These are phyloP conservation scores for Neonectria hederae DNA, from an alignment of 2,329 filamentous ascomycete genomes.

Conservation along the genomic window DNA sequence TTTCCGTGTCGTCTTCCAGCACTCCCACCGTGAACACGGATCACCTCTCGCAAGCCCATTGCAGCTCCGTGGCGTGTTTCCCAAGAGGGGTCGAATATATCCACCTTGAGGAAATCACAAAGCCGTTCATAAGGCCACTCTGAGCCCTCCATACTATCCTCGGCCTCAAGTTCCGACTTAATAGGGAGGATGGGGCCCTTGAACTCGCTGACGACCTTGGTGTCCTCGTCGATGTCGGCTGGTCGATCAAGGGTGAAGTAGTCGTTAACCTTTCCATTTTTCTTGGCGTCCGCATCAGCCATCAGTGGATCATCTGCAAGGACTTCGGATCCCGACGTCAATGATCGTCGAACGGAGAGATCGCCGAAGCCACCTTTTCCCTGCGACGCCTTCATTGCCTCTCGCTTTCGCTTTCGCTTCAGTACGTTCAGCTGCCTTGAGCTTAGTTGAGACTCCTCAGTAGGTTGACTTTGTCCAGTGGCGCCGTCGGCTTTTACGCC, in stretches of 20 bases:
- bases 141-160: conserved; percentile 77
- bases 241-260: conserved; percentile 91
- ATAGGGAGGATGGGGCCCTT: conserved; percentile 84
- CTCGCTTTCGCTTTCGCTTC: conserved; percentile 92
- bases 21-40: conserved; percentile 89
- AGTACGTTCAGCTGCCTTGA: conserved; percentile 93
- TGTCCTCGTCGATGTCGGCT: conserved; percentile 83
- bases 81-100: conserved; percentile 94
- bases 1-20: conserved; percentile 82
- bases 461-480: conserved; percentile 51
- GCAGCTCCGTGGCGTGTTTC: conserved; percentile 96
- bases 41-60: conserved; percentile 90
- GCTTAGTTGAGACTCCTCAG: conserved; percentile 80
- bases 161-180: conserved; percentile 84
- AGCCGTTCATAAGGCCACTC: conserved; percentile 96
- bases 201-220: conserved; percentile 93
- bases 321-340: conserved; percentile 69
- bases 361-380: conserved; percentile 93
- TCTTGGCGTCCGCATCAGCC: conserved; percentile 62
- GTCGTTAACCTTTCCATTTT: conserved; percentile 75
- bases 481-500: conserved; percentile 49
- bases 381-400: conserved; percentile 83
- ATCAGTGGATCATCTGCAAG: conserved; percentile 68
- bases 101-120: conserved; percentile 92
- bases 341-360: conserved; percentile 73